Evolutionary conservation across 2,329 filamentous ascomycete species (phyloP).

Genomic region (Falciphora oryzae): DNA sequence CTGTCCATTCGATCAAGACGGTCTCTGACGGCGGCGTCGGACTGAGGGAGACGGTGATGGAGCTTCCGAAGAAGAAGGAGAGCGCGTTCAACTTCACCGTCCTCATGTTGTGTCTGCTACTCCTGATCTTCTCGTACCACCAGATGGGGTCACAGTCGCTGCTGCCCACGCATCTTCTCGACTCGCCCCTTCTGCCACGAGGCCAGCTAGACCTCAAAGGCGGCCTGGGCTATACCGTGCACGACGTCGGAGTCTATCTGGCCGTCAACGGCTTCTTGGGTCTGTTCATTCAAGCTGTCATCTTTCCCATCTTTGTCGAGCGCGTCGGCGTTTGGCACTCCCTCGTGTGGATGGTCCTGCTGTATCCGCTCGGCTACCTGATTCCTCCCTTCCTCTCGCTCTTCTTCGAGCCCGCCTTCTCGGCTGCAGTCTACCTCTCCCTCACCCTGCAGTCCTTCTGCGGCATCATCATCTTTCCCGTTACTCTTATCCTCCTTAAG

Average conservation of each 20-base stretch:
- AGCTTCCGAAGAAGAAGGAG: neutral
- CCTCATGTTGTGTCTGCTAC: conserved; percentile 2
- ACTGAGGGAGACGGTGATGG: neutral
- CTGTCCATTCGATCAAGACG: conserved; percentile 6
- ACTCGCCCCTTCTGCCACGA: neutral
- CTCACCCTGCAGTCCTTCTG: conserved; percentile 3
- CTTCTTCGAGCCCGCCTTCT: neutral
- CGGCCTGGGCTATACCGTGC: conserved; percentile 19
- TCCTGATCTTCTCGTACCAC: conserved; percentile 7
- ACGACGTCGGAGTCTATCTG: conserved; percentile 4
- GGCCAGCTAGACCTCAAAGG: conserved; percentile 4
- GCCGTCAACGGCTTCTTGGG: conserved; percentile 50
- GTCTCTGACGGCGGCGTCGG: neutral
- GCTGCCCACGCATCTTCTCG: conserved; percentile 4
- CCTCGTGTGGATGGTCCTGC: conserved; percentile 4
- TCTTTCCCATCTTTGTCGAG: conserved; percentile 55
- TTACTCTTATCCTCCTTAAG: conserved; percentile 5
- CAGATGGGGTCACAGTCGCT: conserved; percentile 5
- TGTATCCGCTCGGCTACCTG: conserved; percentile 4
- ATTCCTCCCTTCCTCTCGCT: conserved; percentile 5
- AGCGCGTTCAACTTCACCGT: conserved; percentile 3
- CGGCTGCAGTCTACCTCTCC: neutral
- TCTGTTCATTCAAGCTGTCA: conserved; percentile 64
- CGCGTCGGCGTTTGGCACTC: conserved; percentile 2
- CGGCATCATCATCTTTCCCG: conserved; percentile 7